Evolutionary conservation across 495 filamentous ascomycete genomes (phyloP).

Genomic region (Aspergillus steynii): DNA sequence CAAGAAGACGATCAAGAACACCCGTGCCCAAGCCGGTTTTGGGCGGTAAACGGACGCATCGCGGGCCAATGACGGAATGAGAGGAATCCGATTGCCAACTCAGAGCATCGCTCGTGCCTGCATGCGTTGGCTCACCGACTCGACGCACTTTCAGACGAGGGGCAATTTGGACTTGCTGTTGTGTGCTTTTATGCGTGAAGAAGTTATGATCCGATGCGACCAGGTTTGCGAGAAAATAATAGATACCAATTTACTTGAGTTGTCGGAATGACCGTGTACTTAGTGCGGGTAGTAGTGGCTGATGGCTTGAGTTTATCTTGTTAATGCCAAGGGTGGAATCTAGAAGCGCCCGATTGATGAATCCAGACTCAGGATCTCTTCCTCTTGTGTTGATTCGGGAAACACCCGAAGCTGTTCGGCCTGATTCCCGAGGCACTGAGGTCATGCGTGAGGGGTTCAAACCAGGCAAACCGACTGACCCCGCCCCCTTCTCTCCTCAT

Average conservation of each 20-base stretch:
- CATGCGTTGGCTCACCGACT: neutral
- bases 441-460: neutral
- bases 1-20: constrained; percentile 80
- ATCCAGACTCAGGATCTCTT: no score
- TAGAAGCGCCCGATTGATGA: no score
- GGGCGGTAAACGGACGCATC: constrained; percentile 9
- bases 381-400: no score
- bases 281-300: neutral
- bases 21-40: constrained; percentile 64
- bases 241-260: constrained; percentile 5
- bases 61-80: neutral
- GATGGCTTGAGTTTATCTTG: neutral
- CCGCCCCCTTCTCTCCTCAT: neutral
- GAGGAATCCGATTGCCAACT: no score
- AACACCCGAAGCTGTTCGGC: neutral
- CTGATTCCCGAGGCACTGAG: neutral
- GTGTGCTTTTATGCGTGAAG: constrained; percentile 2
- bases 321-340: neutral
- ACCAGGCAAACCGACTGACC: neutral
- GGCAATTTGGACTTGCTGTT: constrained; percentile 1
- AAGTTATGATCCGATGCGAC: neutral
- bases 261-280: neutral
- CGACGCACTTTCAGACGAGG: neutral
- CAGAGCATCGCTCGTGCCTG: neutral
- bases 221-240: constrained; percentile 7